Evolutionary conservation across 768 basidiomycete species (phyloP), one percentile per base, ranked within the genome.

Genomic region (Lentinula lateritia): DNA sequence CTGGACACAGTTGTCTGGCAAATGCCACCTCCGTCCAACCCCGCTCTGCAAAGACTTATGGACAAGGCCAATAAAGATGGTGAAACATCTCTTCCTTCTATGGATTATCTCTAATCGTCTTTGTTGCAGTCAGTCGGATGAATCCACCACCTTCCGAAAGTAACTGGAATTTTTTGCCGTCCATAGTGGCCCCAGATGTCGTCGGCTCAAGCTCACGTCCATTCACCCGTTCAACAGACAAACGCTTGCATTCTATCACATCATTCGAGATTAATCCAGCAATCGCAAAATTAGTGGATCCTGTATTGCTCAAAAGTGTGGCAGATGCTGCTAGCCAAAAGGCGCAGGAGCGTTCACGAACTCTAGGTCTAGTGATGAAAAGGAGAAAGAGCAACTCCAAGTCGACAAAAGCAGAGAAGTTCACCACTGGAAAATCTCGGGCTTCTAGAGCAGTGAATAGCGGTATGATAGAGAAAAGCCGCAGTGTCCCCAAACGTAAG

Each of bases 11-110:
- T 59, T 39, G 43, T 50, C 38, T 59, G 58, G 58, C 35, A 59
- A 46, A 59, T 59, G 58, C 58, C 58, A 2, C 43, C 43, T 46
- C 45, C 58, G 6, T 59, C 58, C 18, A 59, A 59, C 38, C 58
- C 58, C 4, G 45, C 35, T 59, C n/a, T 59, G 5, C 58, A 34
- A 5, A 38, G 9, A 1, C 43, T 59, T 9, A 48, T 46, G 28
- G 43, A 46, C 20, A 59, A 59, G 8, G 58, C 58, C 10, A 18
- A 59, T 3, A 50, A 38, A n/a, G 58, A 59, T 34, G 32, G 45
- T 50, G 20, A 59, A 1, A 3, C 15, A 28, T 2, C 2, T 20
- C 12, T 56, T 20, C 32, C 28, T 36, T 23, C 3, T 5, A 16
- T 42, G 28, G 7, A 56, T 28, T 15, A 13, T 56, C 38, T 42